Evolutionary conservation across 306 rosid species (phyloP).

Genomic region (Canavalia ensiformis): DNA sequence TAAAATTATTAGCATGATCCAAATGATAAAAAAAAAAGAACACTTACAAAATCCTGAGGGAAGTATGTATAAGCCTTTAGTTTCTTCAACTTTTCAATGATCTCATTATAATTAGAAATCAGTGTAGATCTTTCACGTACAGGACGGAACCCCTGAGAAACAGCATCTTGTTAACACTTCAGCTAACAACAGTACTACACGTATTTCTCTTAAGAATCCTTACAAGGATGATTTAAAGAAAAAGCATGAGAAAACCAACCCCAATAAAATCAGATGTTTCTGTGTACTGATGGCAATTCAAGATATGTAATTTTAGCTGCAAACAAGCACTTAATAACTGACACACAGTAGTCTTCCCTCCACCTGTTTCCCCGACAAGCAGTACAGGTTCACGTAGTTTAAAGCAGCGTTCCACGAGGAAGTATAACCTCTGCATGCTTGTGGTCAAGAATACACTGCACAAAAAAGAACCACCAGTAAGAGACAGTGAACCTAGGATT

Average conservation of each 20-base stretch:
- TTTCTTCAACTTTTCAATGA: slow-evolving; percentile 62
- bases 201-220: neutral
- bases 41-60: slow-evolving; percentile 66
- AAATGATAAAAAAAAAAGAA: neutral
- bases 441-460: slow-evolving; percentile 75
- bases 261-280: slow-evolving; percentile 98
- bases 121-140: slow-evolving; percentile 79
- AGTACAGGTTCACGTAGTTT: slow-evolving; percentile 83
- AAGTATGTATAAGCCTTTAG: slow-evolving; percentile 54
- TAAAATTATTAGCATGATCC: slow-evolving; percentile 1
- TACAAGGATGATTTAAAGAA: slow-evolving; percentile 16
- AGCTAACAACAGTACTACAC: slow-evolving; percentile 11
- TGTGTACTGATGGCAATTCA: slow-evolving; percentile 95
- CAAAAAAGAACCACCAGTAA: slow-evolving; percentile 38
- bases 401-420: slow-evolving; percentile 87
- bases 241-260: slow-evolving; percentile 62
- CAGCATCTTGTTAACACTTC: slow-evolving; percentile 21
- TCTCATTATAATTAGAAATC: slow-evolving; percentile 59
- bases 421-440: slow-evolving; percentile 80
- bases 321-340: slow-evolving; percentile 77
- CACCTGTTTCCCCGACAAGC: slow-evolving; percentile 98
- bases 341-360: slow-evolving; percentile 98
- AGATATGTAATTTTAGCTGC: slow-evolving; percentile 73
- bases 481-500: slow-evolving; percentile 27
- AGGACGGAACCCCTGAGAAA: slow-evolving; percentile 84